Base-by-base conservation (phyloP, 805 yeast species). In the Hanseniaspora mollemarum region DNA sequence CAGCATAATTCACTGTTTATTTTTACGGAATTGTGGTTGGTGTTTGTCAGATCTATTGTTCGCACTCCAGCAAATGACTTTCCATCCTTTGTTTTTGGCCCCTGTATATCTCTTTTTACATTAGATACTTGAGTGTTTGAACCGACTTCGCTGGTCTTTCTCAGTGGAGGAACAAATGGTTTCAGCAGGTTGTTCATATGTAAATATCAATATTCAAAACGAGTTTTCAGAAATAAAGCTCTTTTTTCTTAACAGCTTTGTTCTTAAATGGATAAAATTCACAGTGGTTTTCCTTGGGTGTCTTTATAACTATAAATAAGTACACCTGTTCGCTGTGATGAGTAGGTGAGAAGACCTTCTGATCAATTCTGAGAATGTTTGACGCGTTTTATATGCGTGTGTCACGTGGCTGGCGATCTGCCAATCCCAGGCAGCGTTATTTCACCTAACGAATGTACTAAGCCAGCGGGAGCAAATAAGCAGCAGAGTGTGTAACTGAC, bases 1-100 rank as follows among this genome's bases (percentile, higher is more conserved):
- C 58, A 56, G 43, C 61, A 66, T 12, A 48, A 7, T 24, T 39
- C 43, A 9, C 18, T 26, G 4, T 12, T 38, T 13, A 6, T 10
- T 38, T 22, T 4, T n/a, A n/a, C n/a, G n/a, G n/a, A n/a, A n/a
- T n/a, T n/a, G n/a, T n/a, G n/a, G n/a, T n/a, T n/a, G n/a, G 42
- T 38, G 42, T 25, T 24, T 22, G 28, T 22, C 15, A 24, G 15
- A 15, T 7, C 7, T 22, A 4, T 24, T 5, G 42, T 10, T 7
- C 16, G 12, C 4, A 22, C 4, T 38, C 4, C 18, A 22, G 18
- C 7, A 7, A 5, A 32, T 32, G 5, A n/a, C n/a, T n/a, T n/a
- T n/a, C n/a, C n/a, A 12, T 12, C 9, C n/a, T 33, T 7, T 8
- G 6, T 10, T 33, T 33, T 33, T 33, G 37, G 37, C 37, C 16